Percentiles rank a stretch among this genome's conserved stretches.
These are phyloP conservation scores for Leccinum angustisporum DNA, from an alignment of 1,284 basidiomycete species.

Conservation along the genomic window DNA sequence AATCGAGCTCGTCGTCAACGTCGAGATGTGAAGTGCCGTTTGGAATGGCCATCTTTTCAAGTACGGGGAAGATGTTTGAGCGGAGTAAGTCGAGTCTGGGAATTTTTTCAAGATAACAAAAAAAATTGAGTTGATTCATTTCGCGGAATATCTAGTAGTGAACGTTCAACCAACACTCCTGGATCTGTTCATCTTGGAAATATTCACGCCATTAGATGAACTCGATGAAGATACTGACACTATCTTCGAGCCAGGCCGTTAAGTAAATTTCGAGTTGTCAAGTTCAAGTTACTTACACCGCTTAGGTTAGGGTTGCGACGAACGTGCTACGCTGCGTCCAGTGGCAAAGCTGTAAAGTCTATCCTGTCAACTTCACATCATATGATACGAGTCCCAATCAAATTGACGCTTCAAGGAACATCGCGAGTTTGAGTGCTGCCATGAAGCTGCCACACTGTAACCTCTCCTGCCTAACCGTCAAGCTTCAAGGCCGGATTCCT, in stretches of 20 bases:
- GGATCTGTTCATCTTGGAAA: not conserved
- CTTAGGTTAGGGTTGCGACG: not conserved
- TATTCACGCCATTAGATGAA: not conserved
- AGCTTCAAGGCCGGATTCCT: no score
- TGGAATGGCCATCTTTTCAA: conserved; percentile 26
- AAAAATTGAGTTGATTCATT: not conserved
- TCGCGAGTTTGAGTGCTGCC: conserved; percentile 13
- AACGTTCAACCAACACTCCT: not conserved
- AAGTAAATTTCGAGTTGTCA: not conserved
- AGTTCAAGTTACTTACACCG: not conserved
- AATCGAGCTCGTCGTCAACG: conserved; percentile 80
- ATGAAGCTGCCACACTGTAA: not conserved
- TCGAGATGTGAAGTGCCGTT: conserved; percentile 35
- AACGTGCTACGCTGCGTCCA: not conserved
- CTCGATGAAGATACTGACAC: not conserved
- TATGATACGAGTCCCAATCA: not conserved
- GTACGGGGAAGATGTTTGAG: conserved; percentile 2
- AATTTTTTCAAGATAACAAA: not conserved
- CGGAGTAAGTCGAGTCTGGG: not conserved
- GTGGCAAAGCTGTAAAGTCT: not conserved
- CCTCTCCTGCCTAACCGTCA: not conserved
- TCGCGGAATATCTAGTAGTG: not conserved
- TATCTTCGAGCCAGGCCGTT: not conserved
- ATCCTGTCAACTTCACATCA: not conserved
- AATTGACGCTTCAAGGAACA: not conserved